Evolutionary conservation across 257 asterid species (phyloP), one percentile per base, ranked within the genome.

Genomic region (Nicotiana paniculata): DNA sequence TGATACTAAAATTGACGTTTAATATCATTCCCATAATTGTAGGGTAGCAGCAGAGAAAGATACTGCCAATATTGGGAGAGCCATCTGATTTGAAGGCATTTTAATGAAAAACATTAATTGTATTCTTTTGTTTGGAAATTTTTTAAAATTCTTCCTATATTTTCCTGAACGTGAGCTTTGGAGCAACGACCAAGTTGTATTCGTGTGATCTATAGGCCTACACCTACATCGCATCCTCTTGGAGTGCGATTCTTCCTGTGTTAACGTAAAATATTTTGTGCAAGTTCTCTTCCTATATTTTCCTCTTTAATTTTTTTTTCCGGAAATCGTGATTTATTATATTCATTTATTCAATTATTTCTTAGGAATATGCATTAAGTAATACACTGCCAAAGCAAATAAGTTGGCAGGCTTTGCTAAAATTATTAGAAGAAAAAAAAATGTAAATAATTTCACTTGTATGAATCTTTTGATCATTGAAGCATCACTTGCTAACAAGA

Each of bases 81-180:
- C 17, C 76, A 26, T 67, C 76, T 67, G 17, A 17, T 67, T 35
- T 67, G 1, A 67, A 67, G 4, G 54, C 17, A 65, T 15, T 65
- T 54, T 54, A 8, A 13, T 15, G 59, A 5, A 54, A 54, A 54
- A 54, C 21, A 15, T 11, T 53, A 53, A 12, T 4, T 1, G 17
- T 54, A 54, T 15, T 54, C n/a, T 2, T 54, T 54, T 15, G 59
- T 54, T 54, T 3, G 6, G n/a, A 53, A 1, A 0, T 39, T 43
- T 43, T 43, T 8, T 8, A 43, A 43, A 43, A 9, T 8, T 43
- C 11, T 43, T 43, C 11, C 51, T 39, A 1, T 39, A 6, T 39
- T 39, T 39, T 39, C 0, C 0, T 43, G 0, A 9, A 9, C 2
- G 3, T 43, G 2, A 43, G 51, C 1, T 0, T 43, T 8, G 0